A percentile compares a stretch with the other conserved stretches of the same genome.
phyloP scores from a whole-genome alignment of 352 stramenopile genomes.

The Phytophthora fragariae region DNA sequence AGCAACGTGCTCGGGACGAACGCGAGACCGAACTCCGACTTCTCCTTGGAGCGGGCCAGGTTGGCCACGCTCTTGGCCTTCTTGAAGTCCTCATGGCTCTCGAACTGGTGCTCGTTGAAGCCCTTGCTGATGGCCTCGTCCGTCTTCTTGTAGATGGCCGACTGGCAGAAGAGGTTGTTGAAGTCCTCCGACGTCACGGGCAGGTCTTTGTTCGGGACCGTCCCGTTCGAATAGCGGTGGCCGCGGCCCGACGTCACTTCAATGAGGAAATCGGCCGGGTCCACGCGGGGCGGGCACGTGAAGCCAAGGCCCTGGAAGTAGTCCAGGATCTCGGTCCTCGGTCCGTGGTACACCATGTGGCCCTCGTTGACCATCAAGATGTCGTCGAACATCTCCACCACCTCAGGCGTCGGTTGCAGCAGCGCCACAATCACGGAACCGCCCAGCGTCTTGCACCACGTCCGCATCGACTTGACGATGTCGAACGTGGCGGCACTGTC shows the following conservation, averaged over 20 bases:
- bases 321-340: slow-evolving; percentile 62
- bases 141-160: slow-evolving; percentile 64
- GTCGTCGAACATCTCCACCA: slow-evolving; percentile 96
- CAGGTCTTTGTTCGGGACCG: slow-evolving; percentile 39
- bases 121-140: slow-evolving; percentile 51
- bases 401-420: slow-evolving; percentile 83
- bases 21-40: slow-evolving; percentile 60
- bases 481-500: slow-evolving; percentile 63
- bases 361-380: slow-evolving; percentile 95
- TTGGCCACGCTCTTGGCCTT: slow-evolving; percentile 60
- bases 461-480: slow-evolving; percentile 61
- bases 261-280: slow-evolving; percentile 76
- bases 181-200: slow-evolving; percentile 54
- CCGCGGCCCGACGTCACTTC: slow-evolving; percentile 73
- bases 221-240: slow-evolving; percentile 53
- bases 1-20: slow-evolving; percentile 24
- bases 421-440: slow-evolving; percentile 50
- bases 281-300: slow-evolving; percentile 64
- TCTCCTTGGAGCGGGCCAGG: slow-evolving; percentile 55
- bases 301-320: slow-evolving; percentile 91
- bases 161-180: slow-evolving; percentile 66
- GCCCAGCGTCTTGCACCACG: slow-evolving; percentile 48
- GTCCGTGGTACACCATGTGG: slow-evolving; percentile 94
- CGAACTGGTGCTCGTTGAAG: slow-evolving; percentile 48
- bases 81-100: slow-evolving; percentile 49